phyloP scores from a whole-genome alignment of 129 eudicot species.

The Scalesia atractyloides region DNA sequence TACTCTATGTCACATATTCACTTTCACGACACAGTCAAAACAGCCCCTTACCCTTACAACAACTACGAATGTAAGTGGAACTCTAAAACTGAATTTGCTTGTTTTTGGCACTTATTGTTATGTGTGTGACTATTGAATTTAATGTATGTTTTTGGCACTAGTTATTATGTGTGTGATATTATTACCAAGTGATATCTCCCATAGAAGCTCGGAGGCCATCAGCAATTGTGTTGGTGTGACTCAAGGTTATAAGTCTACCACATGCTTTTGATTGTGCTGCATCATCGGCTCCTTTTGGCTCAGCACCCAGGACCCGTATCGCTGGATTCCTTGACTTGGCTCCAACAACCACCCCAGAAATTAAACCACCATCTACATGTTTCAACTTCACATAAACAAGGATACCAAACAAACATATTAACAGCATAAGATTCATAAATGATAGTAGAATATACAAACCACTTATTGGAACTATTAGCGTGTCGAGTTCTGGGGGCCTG shows the following conservation, averaged over 20 bases:
- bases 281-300: slow-evolving; percentile 95
- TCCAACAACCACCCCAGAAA: slow-evolving; percentile 88
- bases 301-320: slow-evolving; percentile 85
- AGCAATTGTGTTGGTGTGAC: slow-evolving; percentile 78
- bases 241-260: slow-evolving; percentile 65
- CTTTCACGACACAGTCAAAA: too few relatives aligned
- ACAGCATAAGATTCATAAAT: slow-evolving; percentile 1
- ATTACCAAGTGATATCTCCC: slow-evolving; percentile 87
- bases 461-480: slow-evolving; percentile 88
- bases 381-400: slow-evolving; percentile 2
- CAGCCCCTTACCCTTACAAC: too few relatives aligned
- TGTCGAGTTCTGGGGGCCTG: slow-evolving; percentile 84
- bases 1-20: too few relatives aligned
- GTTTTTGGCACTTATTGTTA: too few relatives aligned
- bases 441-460: slow-evolving; percentile 48
- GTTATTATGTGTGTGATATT: background rate
- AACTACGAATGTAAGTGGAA: too few relatives aligned
- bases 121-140: too few relatives aligned
- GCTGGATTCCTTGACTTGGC: slow-evolving; percentile 88
- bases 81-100: too few relatives aligned
- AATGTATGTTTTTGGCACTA: too few relatives aligned
- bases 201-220: slow-evolving; percentile 98
- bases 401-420: slow-evolving; percentile 18
- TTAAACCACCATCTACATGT: slow-evolving; percentile 82
- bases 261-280: slow-evolving; percentile 84